Evolutionary conservation across 1,284 basidiomycete species (phyloP).

Genomic region (Vanrija pseudolonga): DNA sequence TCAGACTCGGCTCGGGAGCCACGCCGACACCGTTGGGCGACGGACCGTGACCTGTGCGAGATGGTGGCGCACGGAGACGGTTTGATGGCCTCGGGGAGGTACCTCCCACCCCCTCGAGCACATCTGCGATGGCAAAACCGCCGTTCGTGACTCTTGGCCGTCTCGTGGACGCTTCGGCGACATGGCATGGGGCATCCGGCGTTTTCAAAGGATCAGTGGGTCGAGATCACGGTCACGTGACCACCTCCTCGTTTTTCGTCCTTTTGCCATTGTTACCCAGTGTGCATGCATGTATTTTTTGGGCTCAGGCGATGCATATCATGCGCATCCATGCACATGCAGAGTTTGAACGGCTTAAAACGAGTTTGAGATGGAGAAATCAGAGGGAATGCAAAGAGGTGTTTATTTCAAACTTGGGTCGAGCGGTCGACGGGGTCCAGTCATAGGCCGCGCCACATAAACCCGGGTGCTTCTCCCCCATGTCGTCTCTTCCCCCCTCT

Average conservation of each 20-base stretch:
- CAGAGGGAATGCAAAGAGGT: background rate
- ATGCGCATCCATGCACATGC: background rate
- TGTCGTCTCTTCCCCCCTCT: slow-evolving; percentile 7
- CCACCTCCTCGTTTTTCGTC: background rate
- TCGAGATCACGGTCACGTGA: slow-evolving; percentile 2
- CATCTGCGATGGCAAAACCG: too few species aligned
- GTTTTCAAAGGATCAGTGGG: too few species aligned
- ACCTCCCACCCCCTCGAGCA: too few species aligned
- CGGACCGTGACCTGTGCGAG: too few species aligned
- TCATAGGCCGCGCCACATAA: background rate
- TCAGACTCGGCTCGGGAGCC: too few species aligned
- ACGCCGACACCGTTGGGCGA: too few species aligned
- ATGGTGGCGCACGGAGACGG: too few species aligned
- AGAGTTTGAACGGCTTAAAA: background rate
- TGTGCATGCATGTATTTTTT: slow-evolving; percentile 7
- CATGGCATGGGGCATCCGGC: too few species aligned
- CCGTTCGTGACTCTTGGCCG: too few species aligned
- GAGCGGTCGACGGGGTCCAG: background rate
- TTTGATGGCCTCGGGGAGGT: too few species aligned
- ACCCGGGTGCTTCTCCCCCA: background rate
- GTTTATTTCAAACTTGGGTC: background rate
- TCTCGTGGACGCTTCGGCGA: too few species aligned
- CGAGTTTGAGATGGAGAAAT: background rate
- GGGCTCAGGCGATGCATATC: background rate
- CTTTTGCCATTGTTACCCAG: background rate